Base-by-base conservation (phyloP, 257 asterid species). In the Salvia splendens region DNA sequence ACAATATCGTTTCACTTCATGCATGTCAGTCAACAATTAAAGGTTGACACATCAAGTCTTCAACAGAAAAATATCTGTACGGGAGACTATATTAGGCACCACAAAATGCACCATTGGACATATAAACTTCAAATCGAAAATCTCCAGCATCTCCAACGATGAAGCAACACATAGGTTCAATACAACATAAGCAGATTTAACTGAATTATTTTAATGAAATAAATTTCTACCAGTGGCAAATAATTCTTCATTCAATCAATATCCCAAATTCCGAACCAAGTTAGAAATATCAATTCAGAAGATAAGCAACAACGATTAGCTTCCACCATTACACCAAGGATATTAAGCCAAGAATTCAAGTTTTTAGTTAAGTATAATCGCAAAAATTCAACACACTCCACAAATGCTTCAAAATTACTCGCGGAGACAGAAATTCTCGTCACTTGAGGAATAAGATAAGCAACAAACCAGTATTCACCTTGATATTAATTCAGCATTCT, bases 251-350 rank as follows among this genome's bases (percentile, higher is more conserved):
- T 55, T 45, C 43, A 63, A 33, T 49, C 43, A 61, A 30, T 14
- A 11, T 30, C 54, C 12, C 4, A 4, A 33, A 48, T 32, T 50
- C 8, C 30, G 47, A 62, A 59, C 24, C 5, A 56, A 54, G 48
- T 53, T 30, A 41, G n/a, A 47, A 33, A 8, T 15, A 65, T 64
- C 35, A 33, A 28, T 43, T 54, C 45, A 43, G 40, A 50, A 53
- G 35, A 51, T 24, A 17, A n/a, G 30, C 5, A 16, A 65, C 52
- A 65, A 46, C 33, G 65, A 54, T 56, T 45, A 58, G 64, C 50
- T 65, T 40, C 43, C 15, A 9, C 49, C 32, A 8, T 59, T 16
- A 17, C 15, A 46, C 51, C 36, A 46, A 40, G 53, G 41, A 48
- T 64, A 54, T 56, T 28, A 47, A 61, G 60, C 66, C 5, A 64